Percentiles rank a stretch among this genome's conserved stretches.
Evolutionary conservation across 148 eudicot species (phyloP).

Genomic region (Rhododendron ferrugineum): DNA sequence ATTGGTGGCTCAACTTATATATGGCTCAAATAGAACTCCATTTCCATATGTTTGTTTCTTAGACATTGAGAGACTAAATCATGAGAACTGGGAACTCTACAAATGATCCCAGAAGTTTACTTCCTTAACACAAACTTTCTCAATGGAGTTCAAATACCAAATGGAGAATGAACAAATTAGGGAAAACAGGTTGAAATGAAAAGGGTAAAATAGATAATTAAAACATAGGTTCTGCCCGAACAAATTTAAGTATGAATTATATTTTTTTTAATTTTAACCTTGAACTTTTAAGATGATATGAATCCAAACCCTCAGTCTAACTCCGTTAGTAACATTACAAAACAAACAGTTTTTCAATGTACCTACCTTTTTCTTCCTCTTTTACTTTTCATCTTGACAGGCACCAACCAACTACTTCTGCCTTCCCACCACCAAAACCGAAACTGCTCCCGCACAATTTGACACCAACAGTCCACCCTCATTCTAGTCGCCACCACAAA

Average conservation of each 20-base stretch:
- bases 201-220: not conserved
- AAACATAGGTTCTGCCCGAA: not conserved
- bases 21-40: not conserved
- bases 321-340: not conserved
- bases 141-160: not conserved
- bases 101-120: not conserved
- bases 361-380: not conserved
- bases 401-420: not conserved
- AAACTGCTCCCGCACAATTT: not conserved
- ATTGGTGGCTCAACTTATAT: not conserved
- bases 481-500: not conserved
- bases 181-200: not conserved
- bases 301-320: not conserved
- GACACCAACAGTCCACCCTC: not conserved
- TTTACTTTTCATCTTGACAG: not conserved
- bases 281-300: not conserved
- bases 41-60: not conserved
- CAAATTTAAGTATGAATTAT: not conserved
- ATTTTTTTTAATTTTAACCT: not conserved
- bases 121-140: not conserved
- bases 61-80: not conserved
- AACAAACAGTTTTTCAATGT: not conserved
- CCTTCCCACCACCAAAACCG: not conserved
- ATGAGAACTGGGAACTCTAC: not conserved
- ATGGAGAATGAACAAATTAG: not conserved